Percentiles rank a stretch among this genome's conserved stretches.
Conservation (phyloP, 257 asterid genomes). For the Linderniella brevidens region DNA sequence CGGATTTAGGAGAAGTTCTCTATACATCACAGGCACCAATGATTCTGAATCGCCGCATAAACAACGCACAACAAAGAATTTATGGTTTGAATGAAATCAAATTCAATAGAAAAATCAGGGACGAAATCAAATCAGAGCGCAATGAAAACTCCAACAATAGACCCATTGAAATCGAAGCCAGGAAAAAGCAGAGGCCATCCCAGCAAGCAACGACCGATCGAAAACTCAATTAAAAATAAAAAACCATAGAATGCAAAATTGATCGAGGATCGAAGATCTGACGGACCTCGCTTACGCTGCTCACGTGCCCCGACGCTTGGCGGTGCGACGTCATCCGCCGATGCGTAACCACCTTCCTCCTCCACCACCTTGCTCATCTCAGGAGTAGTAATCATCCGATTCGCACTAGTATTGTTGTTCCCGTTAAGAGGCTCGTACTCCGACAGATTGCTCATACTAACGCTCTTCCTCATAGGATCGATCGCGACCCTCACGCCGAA, state of each 20-base stretch:
- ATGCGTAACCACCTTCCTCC: constrained; percentile 31
- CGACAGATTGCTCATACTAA: constrained; percentile 65
- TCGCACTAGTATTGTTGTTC: not conserved
- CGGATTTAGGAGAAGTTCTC: no score
- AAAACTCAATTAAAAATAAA: not conserved
- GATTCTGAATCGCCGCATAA: no score
- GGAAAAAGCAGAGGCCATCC: not conserved
- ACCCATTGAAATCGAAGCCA: not conserved
- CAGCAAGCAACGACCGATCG: not conserved
- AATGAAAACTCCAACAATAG: no score
- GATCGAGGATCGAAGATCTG: constrained; percentile 19
- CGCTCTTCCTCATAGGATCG: constrained; percentile 81
- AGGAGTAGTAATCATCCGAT: not conserved
- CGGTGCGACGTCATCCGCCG: constrained; percentile 56
- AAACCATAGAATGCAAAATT: not conserved
- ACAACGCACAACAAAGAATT: no score
- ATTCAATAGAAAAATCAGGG: no score
- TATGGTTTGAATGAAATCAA: no score
- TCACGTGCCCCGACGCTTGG: constrained; percentile 25
- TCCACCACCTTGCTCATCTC: constrained; percentile 19
- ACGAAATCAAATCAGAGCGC: no score
- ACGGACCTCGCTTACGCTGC: constrained; percentile 94
- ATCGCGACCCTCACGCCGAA: constrained; percentile 68
- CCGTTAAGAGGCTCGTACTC: constrained; percentile 28
- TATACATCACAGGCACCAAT: no score